Evolutionary conservation across 306 rosid species (phyloP).

Genomic region (Begonia fuchsioides): DNA sequence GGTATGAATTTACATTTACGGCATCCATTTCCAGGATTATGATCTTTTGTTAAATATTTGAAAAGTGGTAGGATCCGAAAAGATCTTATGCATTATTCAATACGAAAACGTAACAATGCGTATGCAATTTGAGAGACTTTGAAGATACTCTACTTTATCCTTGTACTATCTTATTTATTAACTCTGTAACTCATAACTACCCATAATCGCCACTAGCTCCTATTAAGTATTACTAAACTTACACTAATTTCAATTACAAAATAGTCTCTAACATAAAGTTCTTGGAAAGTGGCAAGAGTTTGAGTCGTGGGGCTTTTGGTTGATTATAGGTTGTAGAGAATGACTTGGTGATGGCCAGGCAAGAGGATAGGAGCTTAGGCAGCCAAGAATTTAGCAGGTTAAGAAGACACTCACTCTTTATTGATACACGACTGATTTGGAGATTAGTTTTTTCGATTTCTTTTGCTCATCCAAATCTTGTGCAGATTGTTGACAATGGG

Average conservation of each 20-base stretch:
- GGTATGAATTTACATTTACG: constrained; percentile 26
- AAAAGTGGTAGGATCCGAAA: no score
- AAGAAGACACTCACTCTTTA: constrained; percentile 3
- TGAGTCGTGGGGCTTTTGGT: constrained; percentile 5
- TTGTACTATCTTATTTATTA: no score
- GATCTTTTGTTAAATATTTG: not conserved
- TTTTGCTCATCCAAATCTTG: not conserved
- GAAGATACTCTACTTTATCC: no score
- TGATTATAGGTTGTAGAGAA: constrained; percentile 66
- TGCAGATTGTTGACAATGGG: constrained; percentile 81
- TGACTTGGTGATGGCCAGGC: constrained; percentile 68
- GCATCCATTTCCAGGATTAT: not conserved
- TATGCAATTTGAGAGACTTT: no score
- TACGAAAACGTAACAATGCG: no score
- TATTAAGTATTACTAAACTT: no score
- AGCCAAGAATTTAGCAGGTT: constrained; percentile 70
- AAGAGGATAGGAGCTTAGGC: constrained; percentile 47
- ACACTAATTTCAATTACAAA: no score
- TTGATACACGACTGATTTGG: not conserved
- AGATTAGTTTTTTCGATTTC: not conserved
- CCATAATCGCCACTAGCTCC: no score
- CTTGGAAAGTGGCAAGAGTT: not conserved
- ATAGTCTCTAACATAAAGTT: no score
- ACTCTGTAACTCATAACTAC: no score
- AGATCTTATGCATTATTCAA: no score